Percentiles rank a stretch among this genome's conserved stretches.
Evolutionary conservation across 2,329 filamentous ascomycete genomes (phyloP).

Genomic region (Alternaria infectoria): DNA sequence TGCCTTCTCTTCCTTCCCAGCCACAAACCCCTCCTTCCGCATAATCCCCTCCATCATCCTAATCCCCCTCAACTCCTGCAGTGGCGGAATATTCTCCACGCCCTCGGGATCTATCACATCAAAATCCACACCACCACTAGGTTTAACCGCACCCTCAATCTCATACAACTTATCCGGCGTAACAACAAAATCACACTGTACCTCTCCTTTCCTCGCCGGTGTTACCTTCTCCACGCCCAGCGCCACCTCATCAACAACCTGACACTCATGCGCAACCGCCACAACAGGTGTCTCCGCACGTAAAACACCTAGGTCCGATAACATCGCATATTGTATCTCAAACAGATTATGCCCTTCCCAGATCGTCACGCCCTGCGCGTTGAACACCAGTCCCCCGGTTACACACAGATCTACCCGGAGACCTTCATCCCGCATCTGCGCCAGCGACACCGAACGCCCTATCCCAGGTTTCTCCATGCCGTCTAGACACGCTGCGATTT

Average conservation of each 20-base stretch:
- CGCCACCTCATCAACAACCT: constrained; percentile 46
- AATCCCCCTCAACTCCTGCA: constrained; percentile 47
- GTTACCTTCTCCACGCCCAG: constrained; percentile 27
- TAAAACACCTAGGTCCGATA: constrained; percentile 45
- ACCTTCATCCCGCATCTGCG: constrained; percentile 41
- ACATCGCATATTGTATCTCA: constrained; percentile 54
- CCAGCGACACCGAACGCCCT: constrained; percentile 45
- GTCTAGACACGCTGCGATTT: constrained; percentile 50
- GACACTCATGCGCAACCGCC: constrained; percentile 52
- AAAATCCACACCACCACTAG: constrained; percentile 49
- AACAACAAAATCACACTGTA: constrained; percentile 51
- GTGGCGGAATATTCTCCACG: constrained; percentile 47
- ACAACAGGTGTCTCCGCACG: constrained; percentile 33
- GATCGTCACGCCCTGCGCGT: constrained; percentile 47
- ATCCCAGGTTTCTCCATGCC: constrained; percentile 52
- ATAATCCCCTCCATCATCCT: constrained; percentile 46
- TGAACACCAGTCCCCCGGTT: constrained; percentile 52
- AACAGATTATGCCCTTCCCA: constrained; percentile 53
- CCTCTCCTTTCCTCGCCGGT: constrained; percentile 46
- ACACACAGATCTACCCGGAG: constrained; percentile 47
- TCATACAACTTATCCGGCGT: constrained; percentile 45
- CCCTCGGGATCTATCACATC: constrained; percentile 45
- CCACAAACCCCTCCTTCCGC: constrained; percentile 21
- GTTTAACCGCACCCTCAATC: constrained; percentile 40
- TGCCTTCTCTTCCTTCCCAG: constrained; percentile 9